These are phyloP conservation scores for Rhizopus microsporus DNA, from an alignment of 371 early-diverging fungal species.

Conservation along the genomic window DNA sequence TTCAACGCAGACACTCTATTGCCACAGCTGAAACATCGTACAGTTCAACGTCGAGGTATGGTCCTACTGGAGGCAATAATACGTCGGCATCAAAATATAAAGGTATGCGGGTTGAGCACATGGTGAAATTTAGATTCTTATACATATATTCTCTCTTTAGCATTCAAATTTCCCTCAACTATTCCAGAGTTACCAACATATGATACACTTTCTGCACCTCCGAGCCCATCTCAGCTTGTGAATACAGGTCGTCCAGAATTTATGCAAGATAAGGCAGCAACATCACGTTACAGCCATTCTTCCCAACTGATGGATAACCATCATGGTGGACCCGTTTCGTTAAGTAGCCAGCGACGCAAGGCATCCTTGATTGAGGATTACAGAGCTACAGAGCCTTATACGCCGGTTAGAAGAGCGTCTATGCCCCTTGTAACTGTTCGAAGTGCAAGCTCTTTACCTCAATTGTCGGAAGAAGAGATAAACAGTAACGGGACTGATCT, in stretches of 20 bases:
- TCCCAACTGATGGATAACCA: not conserved
- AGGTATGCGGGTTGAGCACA: conserved; percentile 19
- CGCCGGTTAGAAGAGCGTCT: conserved; percentile 45
- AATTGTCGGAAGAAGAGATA: not conserved
- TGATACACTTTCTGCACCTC: conserved; percentile 57
- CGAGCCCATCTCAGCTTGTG: conserved; percentile 51
- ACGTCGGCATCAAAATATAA: conserved; percentile 32
- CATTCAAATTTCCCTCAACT: conserved; percentile 41
- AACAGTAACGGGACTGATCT: not conserved
- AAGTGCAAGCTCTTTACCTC: not conserved
- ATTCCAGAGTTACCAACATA: conserved; percentile 43
- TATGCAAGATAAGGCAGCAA: conserved; percentile 23
- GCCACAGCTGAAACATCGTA: conserved; percentile 43
- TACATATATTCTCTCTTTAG: conserved; percentile 17
- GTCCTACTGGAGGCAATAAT: not conserved
- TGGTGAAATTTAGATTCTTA: conserved; percentile 1
- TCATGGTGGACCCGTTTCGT: conserved; percentile 25
- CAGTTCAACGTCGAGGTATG: conserved; percentile 6
- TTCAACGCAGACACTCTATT: conserved; percentile 63
- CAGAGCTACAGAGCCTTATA: conserved; percentile 7
- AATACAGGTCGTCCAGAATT: conserved; percentile 20
- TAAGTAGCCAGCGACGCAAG: conserved; percentile 22
- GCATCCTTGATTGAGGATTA: conserved; percentile 38
- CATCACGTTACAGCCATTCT: no score
- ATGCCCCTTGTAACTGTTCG: conserved; percentile 46